Percentiles rank a stretch among this genome's conserved stretches.
Evolutionary conservation across 768 basidiomycete genomes (phyloP).

Genomic region (Phlebiopsis gigantea): DNA sequence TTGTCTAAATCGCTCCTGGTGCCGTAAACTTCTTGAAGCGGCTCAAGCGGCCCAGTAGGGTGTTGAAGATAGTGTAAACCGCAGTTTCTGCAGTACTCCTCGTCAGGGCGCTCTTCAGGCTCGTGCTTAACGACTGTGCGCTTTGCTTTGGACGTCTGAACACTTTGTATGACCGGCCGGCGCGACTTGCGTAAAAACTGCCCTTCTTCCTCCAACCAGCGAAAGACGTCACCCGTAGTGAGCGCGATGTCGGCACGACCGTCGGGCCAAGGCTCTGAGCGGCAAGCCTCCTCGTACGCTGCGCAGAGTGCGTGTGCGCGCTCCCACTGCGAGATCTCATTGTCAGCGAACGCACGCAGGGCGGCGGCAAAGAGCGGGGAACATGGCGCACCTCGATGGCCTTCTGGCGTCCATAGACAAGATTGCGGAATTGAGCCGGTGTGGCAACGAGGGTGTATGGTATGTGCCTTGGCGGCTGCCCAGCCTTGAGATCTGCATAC

Average conservation of each 20-base stretch:
- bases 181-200: constrained; percentile 30
- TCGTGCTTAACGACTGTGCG: not conserved
- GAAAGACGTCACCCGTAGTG: constrained; percentile 38
- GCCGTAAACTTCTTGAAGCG: not conserved
- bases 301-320: constrained; percentile 37
- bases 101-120: not conserved
- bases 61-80: constrained; percentile 19
- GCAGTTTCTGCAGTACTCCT: constrained; percentile 20
- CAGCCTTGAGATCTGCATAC: not conserved
- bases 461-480: constrained; percentile 23
- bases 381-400: constrained; percentile 46
- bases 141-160: not conserved
- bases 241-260: constrained; percentile 21
- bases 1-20: not conserved
- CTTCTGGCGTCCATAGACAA: constrained; percentile 40
- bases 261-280: constrained; percentile 15
- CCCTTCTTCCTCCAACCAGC: constrained; percentile 38
- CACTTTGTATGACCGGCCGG: not conserved
- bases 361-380: too few relatives aligned
- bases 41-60: constrained; percentile 9
- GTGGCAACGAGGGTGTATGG: constrained; percentile 35
- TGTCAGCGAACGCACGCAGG: not conserved
- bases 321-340: constrained; percentile 38
- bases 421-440: constrained; percentile 28
- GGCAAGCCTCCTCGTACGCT: constrained; percentile 30